Evolutionary conservation across 1,284 basidiomycete species (phyloP), one percentile per base, ranked within the genome.

Genomic region (Trichosporon coremiiforme): DNA sequence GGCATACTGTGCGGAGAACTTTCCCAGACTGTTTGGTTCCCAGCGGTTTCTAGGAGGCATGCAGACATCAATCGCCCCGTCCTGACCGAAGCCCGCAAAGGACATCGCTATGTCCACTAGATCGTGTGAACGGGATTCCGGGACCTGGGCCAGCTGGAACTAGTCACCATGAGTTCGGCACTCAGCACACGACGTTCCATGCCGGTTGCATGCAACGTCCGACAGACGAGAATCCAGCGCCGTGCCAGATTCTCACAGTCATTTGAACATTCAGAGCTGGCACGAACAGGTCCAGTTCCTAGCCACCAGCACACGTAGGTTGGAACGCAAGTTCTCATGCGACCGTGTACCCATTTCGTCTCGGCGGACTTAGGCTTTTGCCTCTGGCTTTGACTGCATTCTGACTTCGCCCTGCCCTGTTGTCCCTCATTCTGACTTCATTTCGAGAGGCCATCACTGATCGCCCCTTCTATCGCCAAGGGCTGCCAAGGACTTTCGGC

Each of bases 81-180:
- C 45, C 45, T 47, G 50, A 53, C 50, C 50, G 50, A 53, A 53
- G 50, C 20, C 17, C 22, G 22, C 50, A 20, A 53, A 22, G 50
- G 50, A 53, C 20, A 22, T 6, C 20, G 20, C 50, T 53, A 20
- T 17, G 50, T 6, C 50, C 50, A 25, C 50, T 10, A 25, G 20
- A 53, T 53, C 50, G 50, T 53, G 50, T 53, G 50, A 53, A 53
- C 50, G 22, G 25, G 50, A 53, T 45, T 45, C 50, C 50, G 9
- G 50, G 50, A 3, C 50, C n/a, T 53, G 50, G 50, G 22, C 20
- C 7, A 53, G n/a, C 41, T 45, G 41, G 25, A 17, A 9, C 12
- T 25, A 10, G 20, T 12, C 2, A 53, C 33, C 33, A 35, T 10
- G 9, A 8, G 9, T 53, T 4, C 20, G 50, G 50, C 22, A 53